These are phyloP conservation scores for Chlorencoelia australis DNA, from an alignment of 2,329 filamentous ascomycete species.

Conservation along the genomic window DNA sequence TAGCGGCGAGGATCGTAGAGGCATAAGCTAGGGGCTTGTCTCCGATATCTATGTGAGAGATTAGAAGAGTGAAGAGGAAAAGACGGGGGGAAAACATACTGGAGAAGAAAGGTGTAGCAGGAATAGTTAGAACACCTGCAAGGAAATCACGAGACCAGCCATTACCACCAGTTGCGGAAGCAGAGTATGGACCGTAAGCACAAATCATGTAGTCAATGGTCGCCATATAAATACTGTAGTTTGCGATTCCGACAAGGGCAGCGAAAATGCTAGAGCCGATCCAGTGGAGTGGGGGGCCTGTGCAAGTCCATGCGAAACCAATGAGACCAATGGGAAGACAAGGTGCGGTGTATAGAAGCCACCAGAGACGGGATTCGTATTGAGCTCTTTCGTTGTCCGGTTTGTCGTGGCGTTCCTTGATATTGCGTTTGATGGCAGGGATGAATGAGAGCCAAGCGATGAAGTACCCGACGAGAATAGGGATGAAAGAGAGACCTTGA, in stretches of 20 bases:
- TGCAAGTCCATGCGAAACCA: conserved; percentile 58
- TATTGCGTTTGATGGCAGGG: conserved; percentile 44
- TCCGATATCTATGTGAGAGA: conserved; percentile 36
- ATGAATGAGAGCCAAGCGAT: conserved; percentile 51
- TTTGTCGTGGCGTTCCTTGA: conserved; percentile 39
- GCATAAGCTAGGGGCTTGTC: conserved; percentile 46
- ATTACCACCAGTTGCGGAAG: conserved; percentile 67
- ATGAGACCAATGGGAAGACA: conserved; percentile 57
- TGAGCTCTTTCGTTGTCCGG: conserved; percentile 49
- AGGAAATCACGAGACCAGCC: conserved; percentile 66
- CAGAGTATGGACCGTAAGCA: conserved; percentile 62
- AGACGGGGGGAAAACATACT: conserved; percentile 24
- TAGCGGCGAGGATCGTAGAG: conserved; percentile 50
- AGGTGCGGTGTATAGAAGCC: conserved; percentile 51
- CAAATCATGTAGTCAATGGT: conserved; percentile 72
- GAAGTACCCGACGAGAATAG: conserved; percentile 57
- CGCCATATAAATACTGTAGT: conserved; percentile 63
- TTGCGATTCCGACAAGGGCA: conserved; percentile 60
- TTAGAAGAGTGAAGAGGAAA: not conserved
- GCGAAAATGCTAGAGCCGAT: conserved; percentile 57
- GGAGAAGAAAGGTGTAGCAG: conserved; percentile 52
- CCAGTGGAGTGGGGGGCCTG: conserved; percentile 56
- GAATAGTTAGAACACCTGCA: conserved; percentile 60
- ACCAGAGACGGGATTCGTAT: conserved; percentile 58
- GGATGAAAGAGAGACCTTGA: conserved; percentile 52